Evolutionary conservation across 257 asterid genomes (phyloP), one percentile per base, ranked within the genome.

Genomic region (Nicotiana obtusifolia): DNA sequence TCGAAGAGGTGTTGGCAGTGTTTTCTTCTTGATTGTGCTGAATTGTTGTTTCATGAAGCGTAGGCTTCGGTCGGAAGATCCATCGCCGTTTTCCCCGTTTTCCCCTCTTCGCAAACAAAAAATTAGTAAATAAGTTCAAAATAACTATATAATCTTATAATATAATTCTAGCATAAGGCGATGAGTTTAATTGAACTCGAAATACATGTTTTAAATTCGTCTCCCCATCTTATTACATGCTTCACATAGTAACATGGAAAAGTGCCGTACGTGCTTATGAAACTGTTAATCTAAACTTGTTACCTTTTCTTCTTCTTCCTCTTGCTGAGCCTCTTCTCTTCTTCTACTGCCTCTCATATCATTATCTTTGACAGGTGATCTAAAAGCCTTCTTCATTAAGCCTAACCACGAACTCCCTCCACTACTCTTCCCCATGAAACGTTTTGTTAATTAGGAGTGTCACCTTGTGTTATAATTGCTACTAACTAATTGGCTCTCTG

Each of bases 61-160:
- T 57, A 57, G 88, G 76, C 85, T 89, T 92, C 22, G 3, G 13
- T 41, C 89, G 81, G 37, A 92, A 90, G 15, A 88, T 83, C 99
- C 99, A 95, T 85, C 94, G 91, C 81, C 91, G 84, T 81, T 88
- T 94, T 24, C 89, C 93, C 81, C 91, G 84, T 81, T 88, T 94
- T 24, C 89, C 93, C 41, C 95, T 88, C 85, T 84, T 92, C 97
- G 87, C 84, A 76, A 81, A 56, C 17, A 71, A 41, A 2, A 9
- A 41, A 9, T 41, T 41, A 41, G 13, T 41, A 41, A 9, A 41
- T 30, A 26, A 26, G 28, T 26, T 26, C 28, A 26, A 26, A 26
- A 26, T 26, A 26, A 26, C 28, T 26, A 26, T 26, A 26, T 26
- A 26, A 26, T 26, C 28, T 26, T 26, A 26, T 26, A 2, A 26